Percentiles rank a stretch among this genome's conserved stretches.
These are phyloP conservation scores for Mycena galopus DNA, from an alignment of 768 basidiomycete species.

Conservation along the genomic window DNA sequence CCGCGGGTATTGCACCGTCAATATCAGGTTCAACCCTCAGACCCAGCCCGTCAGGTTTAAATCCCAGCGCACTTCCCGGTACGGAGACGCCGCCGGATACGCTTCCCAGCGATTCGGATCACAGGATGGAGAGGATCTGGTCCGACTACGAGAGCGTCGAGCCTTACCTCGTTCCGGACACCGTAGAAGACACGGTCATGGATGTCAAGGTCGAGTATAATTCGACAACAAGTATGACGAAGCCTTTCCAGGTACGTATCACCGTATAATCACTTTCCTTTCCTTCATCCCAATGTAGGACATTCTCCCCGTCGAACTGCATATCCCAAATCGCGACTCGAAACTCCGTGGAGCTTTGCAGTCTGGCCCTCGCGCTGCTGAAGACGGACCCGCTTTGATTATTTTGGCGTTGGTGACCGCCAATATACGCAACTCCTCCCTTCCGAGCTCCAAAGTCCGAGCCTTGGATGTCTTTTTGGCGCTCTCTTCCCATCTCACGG, in stretches of 20 bases:
- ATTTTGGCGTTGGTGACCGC: constrained; percentile 89
- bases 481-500: constrained; percentile 83
- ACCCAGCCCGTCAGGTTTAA: constrained; percentile 49
- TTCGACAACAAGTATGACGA: constrained; percentile 56
- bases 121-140: constrained; percentile 87
- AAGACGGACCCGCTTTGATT: constrained; percentile 92
- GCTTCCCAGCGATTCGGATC: constrained; percentile 87
- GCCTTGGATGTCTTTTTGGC: constrained; percentile 91
- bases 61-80: constrained; percentile 34
- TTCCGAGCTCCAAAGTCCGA: constrained; percentile 88
- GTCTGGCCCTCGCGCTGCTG: constrained; percentile 65
- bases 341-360: constrained; percentile 64
- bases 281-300: constrained; percentile 59
- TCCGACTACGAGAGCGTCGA: constrained; percentile 88
- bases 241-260: constrained; percentile 69
- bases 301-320: constrained; percentile 81
- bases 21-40: constrained; percentile 48
- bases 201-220: constrained; percentile 71
- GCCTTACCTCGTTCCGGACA: constrained; percentile 71
- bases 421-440: constrained; percentile 88
- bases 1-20: constrained; percentile 49
- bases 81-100: constrained; percentile 52
- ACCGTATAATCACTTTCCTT: constrained; percentile 23
- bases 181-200: constrained; percentile 59
- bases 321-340: constrained; percentile 80